These are phyloP conservation scores for Melaleuca quinquenervia DNA, from an alignment of 345 rosid species.

Conservation along the genomic window DNA sequence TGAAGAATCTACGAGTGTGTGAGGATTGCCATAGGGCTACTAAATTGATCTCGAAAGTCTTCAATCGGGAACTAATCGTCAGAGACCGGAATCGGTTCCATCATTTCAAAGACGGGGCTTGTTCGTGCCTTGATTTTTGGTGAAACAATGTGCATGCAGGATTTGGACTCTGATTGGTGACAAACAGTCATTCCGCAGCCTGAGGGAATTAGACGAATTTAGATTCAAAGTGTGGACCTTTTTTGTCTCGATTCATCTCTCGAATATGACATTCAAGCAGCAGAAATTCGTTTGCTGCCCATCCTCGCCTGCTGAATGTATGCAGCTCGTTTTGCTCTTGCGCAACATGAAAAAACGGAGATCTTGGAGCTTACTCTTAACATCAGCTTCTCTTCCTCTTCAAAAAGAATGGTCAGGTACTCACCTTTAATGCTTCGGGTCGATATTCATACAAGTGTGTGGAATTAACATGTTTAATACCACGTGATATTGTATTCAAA, in stretches of 20 bases:
- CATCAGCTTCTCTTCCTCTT: too few relatives aligned
- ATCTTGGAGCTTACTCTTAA: neutral
- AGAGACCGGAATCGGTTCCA: slow-evolving; percentile 73
- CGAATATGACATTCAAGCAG: neutral
- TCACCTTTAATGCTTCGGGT: too few relatives aligned
- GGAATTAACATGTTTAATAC: neutral
- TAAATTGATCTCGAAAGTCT: slow-evolving; percentile 51
- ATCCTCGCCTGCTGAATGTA: neutral
- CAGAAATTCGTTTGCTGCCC: neutral
- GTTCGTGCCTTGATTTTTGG: slow-evolving; percentile 80
- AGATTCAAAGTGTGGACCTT: neutral
- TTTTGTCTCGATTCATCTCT: neutral
- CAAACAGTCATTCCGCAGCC: neutral
- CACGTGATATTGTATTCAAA: neutral
- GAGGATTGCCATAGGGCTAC: slow-evolving; percentile 69
- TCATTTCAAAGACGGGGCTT: slow-evolving; percentile 54
- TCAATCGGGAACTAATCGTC: slow-evolving; percentile 48
- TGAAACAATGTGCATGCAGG: neutral
- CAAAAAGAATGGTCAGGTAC: too few relatives aligned
- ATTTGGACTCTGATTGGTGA: neutral
- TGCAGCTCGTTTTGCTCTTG: neutral
- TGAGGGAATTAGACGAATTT: neutral
- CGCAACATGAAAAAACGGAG: neutral
- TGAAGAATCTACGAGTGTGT: slow-evolving; percentile 72
- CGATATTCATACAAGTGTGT: neutral